phyloP scores from a whole-genome alignment of 2,329 filamentous ascomycete genomes.

The Orbilia quercus region DNA sequence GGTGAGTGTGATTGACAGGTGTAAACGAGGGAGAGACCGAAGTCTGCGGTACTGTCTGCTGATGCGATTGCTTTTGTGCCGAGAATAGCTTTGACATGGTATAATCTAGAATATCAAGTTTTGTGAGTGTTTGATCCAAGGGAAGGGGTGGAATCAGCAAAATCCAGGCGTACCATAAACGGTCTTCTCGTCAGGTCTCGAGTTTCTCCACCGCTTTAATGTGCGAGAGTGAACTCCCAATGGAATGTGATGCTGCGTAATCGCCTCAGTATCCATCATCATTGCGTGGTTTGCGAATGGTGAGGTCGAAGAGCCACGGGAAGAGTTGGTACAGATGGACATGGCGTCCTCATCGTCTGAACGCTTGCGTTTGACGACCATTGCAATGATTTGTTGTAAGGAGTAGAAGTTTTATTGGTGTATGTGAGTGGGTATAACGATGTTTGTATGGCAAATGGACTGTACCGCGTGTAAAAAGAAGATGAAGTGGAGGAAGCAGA shows the following conservation, averaged over 20 bases:
- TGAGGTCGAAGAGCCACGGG: conserved; percentile 33
- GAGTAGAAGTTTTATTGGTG: too few species aligned
- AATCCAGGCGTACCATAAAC: conserved; percentile 56
- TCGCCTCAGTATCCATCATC: conserved; percentile 42
- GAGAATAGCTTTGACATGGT: conserved; percentile 59
- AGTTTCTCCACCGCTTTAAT: conserved; percentile 58
- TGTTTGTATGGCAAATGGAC: neutral
- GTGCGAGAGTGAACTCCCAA: conserved; percentile 54
- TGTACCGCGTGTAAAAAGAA: neutral
- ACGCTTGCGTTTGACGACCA: conserved; percentile 53
- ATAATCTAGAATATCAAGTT: conserved; percentile 54
- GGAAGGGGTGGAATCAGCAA: neutral
- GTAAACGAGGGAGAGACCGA: conserved; percentile 15
- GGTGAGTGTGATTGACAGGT: conserved; percentile 13
- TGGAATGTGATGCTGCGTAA: conserved; percentile 52
- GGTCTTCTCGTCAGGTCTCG: conserved; percentile 57
- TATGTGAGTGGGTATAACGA: neutral
- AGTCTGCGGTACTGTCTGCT: conserved; percentile 5
- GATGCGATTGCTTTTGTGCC: conserved; percentile 50
- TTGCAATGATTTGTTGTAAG: neutral
- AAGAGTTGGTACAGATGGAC: conserved; percentile 51
- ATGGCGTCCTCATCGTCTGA: conserved; percentile 49
- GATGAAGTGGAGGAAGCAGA: conserved; percentile 2
- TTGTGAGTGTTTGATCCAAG: neutral
- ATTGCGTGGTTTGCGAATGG: conserved; percentile 31